Base-by-base conservation (phyloP, 2,329 filamentous ascomycete species). In the Neurospora crassa region DNA sequence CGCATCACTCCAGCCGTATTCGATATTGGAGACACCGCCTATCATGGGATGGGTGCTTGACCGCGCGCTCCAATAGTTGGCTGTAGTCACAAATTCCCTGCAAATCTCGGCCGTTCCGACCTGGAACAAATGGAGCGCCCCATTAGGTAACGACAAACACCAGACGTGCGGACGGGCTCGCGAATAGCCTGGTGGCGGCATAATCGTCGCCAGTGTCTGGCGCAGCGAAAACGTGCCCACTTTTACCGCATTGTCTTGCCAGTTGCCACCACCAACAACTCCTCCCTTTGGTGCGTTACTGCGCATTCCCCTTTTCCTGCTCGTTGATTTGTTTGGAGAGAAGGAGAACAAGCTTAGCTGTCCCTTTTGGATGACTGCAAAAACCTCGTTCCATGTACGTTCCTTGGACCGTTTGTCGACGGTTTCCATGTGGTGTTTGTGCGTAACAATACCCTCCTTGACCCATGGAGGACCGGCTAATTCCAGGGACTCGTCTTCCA, bases 41-140 rank as follows among this genome's bases (percentile, higher is more conserved):
- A 95, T 88, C 41, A 99, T 84, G 2, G 96, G 96, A 78, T 98
- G 94, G 73, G 97, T 97, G 78, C 94, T 97, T 41, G 98, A 85
- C 69, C 96, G 89, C 2, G 96, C 95, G 78, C 93, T 96, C 96
- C 96, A 99, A 82, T 98, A 99, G 81, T 99, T 99, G 77, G 93
- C 93, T 1, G 94, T 96, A 20, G 89, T 91, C 69, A 98, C 94
- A 77, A 97, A 99, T 79, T 99, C 96, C 76, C 92, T 91, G 76
- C 94, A 92, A 77, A 98, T 97, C 76, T 99, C 96, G 0, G 93
- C 89, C 0, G 96, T 99, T 71, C 96, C 96, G 68, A 96, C 96
- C 78, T 98, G 94, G 86, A 99, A 99, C n/a, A 99, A 86, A 79
- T 99, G 96, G 0, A 99, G 94, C 0, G 95, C 95, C 14, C 96